A percentile compares a stretch with the other conserved stretches of the same genome.
These are phyloP conservation scores for Primulina tabacum DNA, from an alignment of 257 asterid genomes.

Conservation along the genomic window DNA sequence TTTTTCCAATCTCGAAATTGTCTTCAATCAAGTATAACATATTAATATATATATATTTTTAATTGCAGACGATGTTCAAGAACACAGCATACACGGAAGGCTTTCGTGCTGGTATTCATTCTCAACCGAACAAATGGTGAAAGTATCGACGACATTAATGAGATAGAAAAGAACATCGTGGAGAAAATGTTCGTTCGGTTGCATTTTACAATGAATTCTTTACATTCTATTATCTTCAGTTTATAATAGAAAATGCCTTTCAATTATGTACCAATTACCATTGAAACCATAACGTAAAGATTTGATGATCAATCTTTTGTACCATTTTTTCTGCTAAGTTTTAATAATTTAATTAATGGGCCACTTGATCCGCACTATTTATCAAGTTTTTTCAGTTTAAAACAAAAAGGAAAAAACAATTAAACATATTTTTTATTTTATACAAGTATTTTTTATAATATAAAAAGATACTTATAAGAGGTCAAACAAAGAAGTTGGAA, in stretches of 20 bases:
- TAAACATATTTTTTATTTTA: no score
- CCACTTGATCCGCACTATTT: no score
- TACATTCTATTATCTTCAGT: neutral
- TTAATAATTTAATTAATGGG: no score
- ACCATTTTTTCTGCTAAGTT: no score
- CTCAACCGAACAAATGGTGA: slow-evolving; percentile 44
- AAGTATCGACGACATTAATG: slow-evolving; percentile 10
- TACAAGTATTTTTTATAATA: no score
- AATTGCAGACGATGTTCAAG: slow-evolving; percentile 67
- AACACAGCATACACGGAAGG: slow-evolving; percentile 86
- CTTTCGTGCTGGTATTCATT: slow-evolving; percentile 52
- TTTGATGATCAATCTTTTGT: no score
- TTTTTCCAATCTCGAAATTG: neutral
- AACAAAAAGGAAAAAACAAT: no score
- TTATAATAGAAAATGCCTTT: neutral
- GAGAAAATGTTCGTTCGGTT: slow-evolving; percentile 17
- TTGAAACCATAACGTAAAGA: no score
- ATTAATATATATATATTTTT: neutral
- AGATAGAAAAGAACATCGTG: slow-evolving; percentile 11
- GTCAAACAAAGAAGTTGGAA: no score
- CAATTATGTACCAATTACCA: no score
- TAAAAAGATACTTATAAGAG: no score
- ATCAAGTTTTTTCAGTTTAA: no score
- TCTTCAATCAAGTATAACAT: neutral
- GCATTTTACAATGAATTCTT: slow-evolving; percentile 13